Conservation (phyloP, 495 filamentous ascomycete genomes). For the Aspergillus coremiiformis region DNA sequence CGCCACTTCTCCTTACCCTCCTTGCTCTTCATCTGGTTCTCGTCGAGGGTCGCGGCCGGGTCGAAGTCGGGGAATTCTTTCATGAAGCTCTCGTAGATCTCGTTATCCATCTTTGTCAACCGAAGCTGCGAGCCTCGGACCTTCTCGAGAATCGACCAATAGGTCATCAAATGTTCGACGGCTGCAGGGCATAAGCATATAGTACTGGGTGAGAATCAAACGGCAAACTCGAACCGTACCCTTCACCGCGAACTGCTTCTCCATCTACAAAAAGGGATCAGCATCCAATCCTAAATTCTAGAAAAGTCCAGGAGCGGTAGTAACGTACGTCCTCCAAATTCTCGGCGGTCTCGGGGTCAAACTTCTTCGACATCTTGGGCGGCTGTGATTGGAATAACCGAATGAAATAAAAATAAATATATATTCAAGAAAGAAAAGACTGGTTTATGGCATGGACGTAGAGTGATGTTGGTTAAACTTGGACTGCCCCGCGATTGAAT, state of each 20-base stretch:
- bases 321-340: slow-evolving; percentile 68
- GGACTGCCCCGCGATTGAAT: slow-evolving; percentile 24
- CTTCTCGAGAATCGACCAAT: slow-evolving; percentile 92
- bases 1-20: slow-evolving; percentile 93
- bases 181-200: slow-evolving; percentile 39
- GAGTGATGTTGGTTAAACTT: background rate
- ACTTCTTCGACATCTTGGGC: slow-evolving; percentile 40
- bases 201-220: background rate
- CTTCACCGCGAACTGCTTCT: slow-evolving; percentile 99
- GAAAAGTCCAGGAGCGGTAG: background rate
- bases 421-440: background rate
- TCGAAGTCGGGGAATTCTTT: slow-evolving; percentile 89
- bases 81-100: slow-evolving; percentile 84
- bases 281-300: slow-evolving; percentile 1
- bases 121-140: slow-evolving; percentile 76
- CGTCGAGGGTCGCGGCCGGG: slow-evolving; percentile 66
- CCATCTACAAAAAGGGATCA: slow-evolving; percentile 57
- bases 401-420: background rate
- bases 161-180: slow-evolving; percentile 92
- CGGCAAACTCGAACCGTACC: slow-evolving; percentile 41
- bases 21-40: slow-evolving; percentile 97
- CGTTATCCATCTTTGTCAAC: slow-evolving; percentile 88
- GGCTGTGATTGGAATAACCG: background rate
- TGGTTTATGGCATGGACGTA: too few relatives aligned
- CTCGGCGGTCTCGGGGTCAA: slow-evolving; percentile 63